Evolutionary conservation across 805 yeast genomes (phyloP), one percentile per base, ranked within the genome.

Genomic region (Wickerhamiella musiphila): DNA sequence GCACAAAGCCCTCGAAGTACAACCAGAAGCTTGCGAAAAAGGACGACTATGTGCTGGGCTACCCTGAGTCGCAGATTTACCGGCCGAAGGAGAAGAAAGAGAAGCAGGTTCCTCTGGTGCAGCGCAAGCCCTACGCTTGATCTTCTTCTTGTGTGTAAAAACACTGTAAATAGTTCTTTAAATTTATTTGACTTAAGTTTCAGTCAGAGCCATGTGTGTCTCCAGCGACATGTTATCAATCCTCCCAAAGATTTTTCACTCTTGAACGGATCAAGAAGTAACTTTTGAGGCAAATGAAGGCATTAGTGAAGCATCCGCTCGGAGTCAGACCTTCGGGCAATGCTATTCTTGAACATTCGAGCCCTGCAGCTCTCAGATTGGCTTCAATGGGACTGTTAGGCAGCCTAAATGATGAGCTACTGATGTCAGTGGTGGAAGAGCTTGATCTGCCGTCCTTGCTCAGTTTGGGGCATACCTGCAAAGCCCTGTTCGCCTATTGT

Each of bases 321-420:
- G 75, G 76, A 31, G 73, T 79, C 11, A 68, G 65, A 45, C 93
- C 93, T 1, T 53, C 66, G n/a, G 93, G 92, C 4, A 79, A 79
- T 44, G 60, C 66, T 3, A 52, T 67, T 17, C 45, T 73, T 15
- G 49, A 51, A 18, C 42, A 43, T n/a, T 35, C 23, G 3, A 15
- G 45, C 21, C 34, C 40, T 1, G 31, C 28, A 2, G 35, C 7
- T 29, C 34, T 29, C 18, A 39, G 45, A n/a, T 17, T 23, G 32
- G 2, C 40, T 41, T 15, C 29, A 27, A 10, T 34, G 38, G 31
- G 41, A 18, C 35, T 41, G 4, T 58, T 81, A 15, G 47, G 61
- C 0, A 34, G 35, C 1, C 59, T 78, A 20, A 58, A 71, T 0
- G 94, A 82, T 51, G 86, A 78, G 19, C 38, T 77, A 8, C 41